Evolutionary conservation across 1,139 yeast genomes (phyloP).

Genomic region (Hemisphaericaspora subhashii): DNA sequence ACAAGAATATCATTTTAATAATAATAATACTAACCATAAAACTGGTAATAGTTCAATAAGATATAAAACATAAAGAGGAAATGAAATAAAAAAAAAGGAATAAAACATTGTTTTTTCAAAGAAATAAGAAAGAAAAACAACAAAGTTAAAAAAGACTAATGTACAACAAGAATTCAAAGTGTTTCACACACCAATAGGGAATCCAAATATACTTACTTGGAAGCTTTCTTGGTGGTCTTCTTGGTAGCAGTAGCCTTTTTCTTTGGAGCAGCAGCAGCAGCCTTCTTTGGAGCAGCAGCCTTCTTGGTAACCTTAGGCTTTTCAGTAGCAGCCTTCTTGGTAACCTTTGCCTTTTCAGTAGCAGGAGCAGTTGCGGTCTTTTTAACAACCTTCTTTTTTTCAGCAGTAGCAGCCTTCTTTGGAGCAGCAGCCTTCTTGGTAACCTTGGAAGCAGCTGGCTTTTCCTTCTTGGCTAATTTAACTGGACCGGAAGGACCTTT

Average conservation of each 20-base stretch:
- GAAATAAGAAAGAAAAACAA: slow-evolving; percentile 1
- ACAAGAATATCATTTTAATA: not conserved
- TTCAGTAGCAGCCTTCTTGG: slow-evolving; percentile 20
- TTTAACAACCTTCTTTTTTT: slow-evolving; percentile 16
- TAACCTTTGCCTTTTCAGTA: slow-evolving; percentile 25
- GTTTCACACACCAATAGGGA: no score
- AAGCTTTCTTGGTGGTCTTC: slow-evolving; percentile 14
- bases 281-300: slow-evolving; percentile 14
- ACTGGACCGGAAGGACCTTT: slow-evolving; percentile 84
- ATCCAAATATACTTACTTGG: slow-evolving; percentile 11
- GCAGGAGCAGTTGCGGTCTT: slow-evolving; percentile 20
- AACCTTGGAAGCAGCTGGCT: slow-evolving; percentile 14
- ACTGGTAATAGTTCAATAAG: no score
- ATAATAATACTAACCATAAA: no score
- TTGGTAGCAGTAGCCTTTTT: slow-evolving; percentile 16
- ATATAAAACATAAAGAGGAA: slow-evolving; percentile 1
- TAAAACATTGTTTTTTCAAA: slow-evolving; percentile 1
- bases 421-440: slow-evolving; percentile 15
- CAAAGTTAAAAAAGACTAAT: slow-evolving; percentile 1
- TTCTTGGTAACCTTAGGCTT: no score
- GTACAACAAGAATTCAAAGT: slow-evolving; percentile 5
- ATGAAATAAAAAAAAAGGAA: slow-evolving; percentile 1
- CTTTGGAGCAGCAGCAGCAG: slow-evolving; percentile 10
- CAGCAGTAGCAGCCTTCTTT: slow-evolving; percentile 20
- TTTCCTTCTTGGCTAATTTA: slow-evolving; percentile 52